Base-by-base conservation (phyloP, 2,329 filamentous ascomycete genomes). In the Apiospora sp. region DNA sequence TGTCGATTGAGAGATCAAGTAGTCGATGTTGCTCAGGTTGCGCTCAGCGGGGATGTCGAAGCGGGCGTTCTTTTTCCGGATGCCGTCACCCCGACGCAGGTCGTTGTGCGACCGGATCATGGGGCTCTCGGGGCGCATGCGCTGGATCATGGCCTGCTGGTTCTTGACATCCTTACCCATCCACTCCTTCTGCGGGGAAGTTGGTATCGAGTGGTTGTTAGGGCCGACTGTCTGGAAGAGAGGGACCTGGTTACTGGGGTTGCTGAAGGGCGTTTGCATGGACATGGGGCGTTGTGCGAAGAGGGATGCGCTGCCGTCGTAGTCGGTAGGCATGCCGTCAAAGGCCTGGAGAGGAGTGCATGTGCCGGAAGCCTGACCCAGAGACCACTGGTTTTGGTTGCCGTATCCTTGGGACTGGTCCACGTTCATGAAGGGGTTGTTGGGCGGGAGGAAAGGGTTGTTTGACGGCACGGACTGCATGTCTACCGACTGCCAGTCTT, bases 51-150 rank as follows among this genome's bases (percentile, higher is more conserved):
- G 96, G 77, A 99, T 99, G 80, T 98, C 96, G 83, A 98, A 98
- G 77, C 96, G 93, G 76, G 95, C 95, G 80, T 98, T 99, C 92
- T 98, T 98, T 91, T 99, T 99, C 79, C 96, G 91, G 83, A 98
- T 97, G 74, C 96, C 94, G 78, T 97, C 95, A 72, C 94, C 91
- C 77, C 94, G 90, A 74, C 91, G 88, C 82, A 94, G 86, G 72
- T 95, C 92, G 74, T 95, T 94, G 85, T 93, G 93, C 77, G 89
- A 93, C 80, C 91, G 90, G 82, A 92, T 89, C 71, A 89, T 87
- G 41, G 93, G 90, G 82, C 90, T 95, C 80, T 89, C 89, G 58
- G 91, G 89, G 46, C 85, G 87, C 87, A 93, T 91, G 77, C 89
- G 87, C 84, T 91, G 91, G 74, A 84, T 83, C 82, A 88, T 84